Evolutionary conservation across 2,329 filamentous ascomycete species (phyloP), one percentile per base, ranked within the genome.

Genomic region (Xenoacremonium recifei): DNA sequence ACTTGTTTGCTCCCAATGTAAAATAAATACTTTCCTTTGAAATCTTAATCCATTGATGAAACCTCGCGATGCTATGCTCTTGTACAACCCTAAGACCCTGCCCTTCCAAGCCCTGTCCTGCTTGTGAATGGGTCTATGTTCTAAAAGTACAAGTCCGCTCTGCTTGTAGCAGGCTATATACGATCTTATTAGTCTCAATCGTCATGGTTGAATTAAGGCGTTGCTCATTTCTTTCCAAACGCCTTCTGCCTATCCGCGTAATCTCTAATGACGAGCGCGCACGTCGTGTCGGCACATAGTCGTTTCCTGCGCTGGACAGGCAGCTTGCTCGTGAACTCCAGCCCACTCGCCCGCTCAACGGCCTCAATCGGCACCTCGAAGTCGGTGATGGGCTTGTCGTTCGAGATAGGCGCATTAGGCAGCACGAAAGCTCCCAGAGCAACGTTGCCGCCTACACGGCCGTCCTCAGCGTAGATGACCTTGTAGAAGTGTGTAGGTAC

Each of bases 401-500:
- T 99, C 27, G 86, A 75, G 55, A 99, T 99, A 15, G 71, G 76
- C 2, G 89, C 90, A 65, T 99, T 99, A 13, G 93, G 93, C 57
- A 99, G 75, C 39, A 99, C 92, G 60, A 99, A 99, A 6, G 93
- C 93, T 34, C 89, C 93, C 25, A 99, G 72, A 21, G 90, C 89
- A 23, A 99, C 93, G 50, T 85, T 85, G 15, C 88, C 87, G 19
- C 75, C 75, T 9, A 61, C 67, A 2, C 67, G 70, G 4, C 86
- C 87, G 59, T 96, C 89, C 70, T 99, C 93, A 19, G 89, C 93
- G 60, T 93, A 95, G 56, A 99, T 93, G 60, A 99, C 89, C 74
- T 99, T 99, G 79, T 96, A 99, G 71, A 99, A 99, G 67, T 99
- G 93, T 17, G 93, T 99, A 3, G 93, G 93, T 39, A 99, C 93